Evolutionary conservation across 306 rosid species (phyloP).

Genomic region (Cucurbita maxima): DNA sequence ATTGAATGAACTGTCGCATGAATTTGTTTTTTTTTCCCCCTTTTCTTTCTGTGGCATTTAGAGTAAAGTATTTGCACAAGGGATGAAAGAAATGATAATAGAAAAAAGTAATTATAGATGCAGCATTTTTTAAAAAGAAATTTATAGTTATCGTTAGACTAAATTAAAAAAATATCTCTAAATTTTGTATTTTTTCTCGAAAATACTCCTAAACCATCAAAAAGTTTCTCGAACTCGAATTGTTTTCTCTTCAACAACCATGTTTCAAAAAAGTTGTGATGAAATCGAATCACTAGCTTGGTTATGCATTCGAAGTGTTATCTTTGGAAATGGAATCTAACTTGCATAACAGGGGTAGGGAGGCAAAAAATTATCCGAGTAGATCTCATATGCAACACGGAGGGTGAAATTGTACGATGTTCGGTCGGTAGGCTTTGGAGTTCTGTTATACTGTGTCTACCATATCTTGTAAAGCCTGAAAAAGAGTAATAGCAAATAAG

Average conservation of each 20-base stretch:
- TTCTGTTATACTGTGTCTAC: conserved; percentile 74
- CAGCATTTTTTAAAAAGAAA: too few relatives aligned
- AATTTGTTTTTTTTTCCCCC: too few relatives aligned
- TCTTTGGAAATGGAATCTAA: not conserved
- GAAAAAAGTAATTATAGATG: too few relatives aligned
- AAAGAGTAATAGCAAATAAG: not conserved
- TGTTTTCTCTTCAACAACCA: not conserved
- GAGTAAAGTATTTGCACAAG: too few relatives aligned
- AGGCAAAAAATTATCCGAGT: not conserved
- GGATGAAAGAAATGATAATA: too few relatives aligned
- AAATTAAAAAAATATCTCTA: too few relatives aligned
- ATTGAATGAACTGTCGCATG: too few relatives aligned
- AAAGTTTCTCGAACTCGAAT: not conserved
- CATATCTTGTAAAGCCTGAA: conserved; percentile 49
- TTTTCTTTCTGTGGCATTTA: too few relatives aligned
- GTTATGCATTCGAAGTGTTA: not conserved
- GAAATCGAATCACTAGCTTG: not conserved
- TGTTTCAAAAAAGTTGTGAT: not conserved
- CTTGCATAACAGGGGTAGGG: not conserved
- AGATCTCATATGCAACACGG: not conserved
- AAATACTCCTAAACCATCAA: too few relatives aligned
- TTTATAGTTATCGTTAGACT: too few relatives aligned
- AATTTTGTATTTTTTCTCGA: too few relatives aligned
- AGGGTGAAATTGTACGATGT: not conserved
- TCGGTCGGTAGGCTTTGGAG: conserved; percentile 51